Percentiles rank a stretch among this genome's conserved stretches.
phyloP scores from a whole-genome alignment of 345 rosid genomes.

The Eucalyptus pauciflora region DNA sequence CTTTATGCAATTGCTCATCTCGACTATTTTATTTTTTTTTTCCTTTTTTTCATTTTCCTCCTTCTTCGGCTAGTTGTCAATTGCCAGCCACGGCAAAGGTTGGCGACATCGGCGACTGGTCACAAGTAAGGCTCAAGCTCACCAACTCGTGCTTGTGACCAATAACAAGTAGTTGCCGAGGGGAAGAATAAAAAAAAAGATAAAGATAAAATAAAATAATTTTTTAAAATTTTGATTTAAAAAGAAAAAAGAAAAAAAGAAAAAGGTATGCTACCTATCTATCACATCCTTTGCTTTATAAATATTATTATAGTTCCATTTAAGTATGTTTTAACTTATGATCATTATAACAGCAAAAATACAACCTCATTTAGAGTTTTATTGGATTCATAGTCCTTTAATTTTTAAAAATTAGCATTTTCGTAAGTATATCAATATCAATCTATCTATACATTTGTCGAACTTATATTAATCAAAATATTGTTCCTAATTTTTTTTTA shows the following conservation, averaged over 20 bases:
- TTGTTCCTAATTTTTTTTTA: background rate
- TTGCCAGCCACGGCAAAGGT: accelerated
- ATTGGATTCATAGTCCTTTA: too few relatives aligned
- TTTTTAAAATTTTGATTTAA: too few relatives aligned
- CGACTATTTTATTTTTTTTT: too few relatives aligned
- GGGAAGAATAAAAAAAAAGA: too few relatives aligned
- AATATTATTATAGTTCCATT: background rate
- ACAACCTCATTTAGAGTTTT: background rate
- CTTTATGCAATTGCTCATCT: too few relatives aligned
- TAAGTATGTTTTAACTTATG: background rate
- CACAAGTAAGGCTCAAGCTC: too few relatives aligned
- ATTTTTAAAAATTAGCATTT: background rate
- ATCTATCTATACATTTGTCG: background rate
- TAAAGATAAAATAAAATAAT: too few relatives aligned
- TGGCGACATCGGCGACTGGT: accelerated
- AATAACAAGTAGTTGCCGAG: too few relatives aligned
- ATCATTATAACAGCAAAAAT: background rate
- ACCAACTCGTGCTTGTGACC: too few relatives aligned
- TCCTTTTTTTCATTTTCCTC: too few relatives aligned
- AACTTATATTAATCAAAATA: background rate
- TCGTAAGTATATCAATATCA: background rate
- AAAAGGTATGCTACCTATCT: background rate
- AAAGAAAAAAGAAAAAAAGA: too few relatives aligned
- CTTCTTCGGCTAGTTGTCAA: too few relatives aligned
- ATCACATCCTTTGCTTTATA: background rate